Evolutionary conservation across 441 rosid species (phyloP).

Genomic region (Biscutella laevigata): DNA sequence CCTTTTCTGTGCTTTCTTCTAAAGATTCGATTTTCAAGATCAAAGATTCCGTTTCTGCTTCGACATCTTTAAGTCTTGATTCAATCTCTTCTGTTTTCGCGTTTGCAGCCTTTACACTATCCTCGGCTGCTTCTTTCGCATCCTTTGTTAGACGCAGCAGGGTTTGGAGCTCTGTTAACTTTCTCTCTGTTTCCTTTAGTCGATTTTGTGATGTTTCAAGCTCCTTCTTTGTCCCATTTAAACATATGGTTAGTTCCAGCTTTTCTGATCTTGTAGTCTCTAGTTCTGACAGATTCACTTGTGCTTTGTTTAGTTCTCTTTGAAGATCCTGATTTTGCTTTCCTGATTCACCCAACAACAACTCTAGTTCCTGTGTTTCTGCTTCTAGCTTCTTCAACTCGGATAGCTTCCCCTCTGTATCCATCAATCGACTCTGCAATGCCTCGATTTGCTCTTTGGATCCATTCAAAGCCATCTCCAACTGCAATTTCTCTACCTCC

Average conservation of each 20-base stretch:
- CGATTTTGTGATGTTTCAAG: conserved; percentile 33
- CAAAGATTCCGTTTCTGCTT: conserved; percentile 48
- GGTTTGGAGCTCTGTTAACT: conserved; percentile 36
- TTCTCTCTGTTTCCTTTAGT: conserved; percentile 36
- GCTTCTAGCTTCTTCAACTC: conserved; percentile 32
- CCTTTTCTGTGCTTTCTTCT: conserved; percentile 39
- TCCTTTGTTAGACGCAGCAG: conserved; percentile 41
- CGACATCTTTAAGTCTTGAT: conserved; percentile 40
- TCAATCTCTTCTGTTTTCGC: conserved; percentile 42
- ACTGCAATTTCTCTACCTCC: conserved; percentile 48
- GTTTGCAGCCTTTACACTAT: conserved; percentile 37
- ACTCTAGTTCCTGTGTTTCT: conserved; percentile 32
- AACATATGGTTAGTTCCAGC: conserved; percentile 31
- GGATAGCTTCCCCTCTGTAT: conserved; percentile 32
- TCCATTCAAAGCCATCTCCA: conserved; percentile 39
- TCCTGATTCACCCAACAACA: conserved; percentile 21
- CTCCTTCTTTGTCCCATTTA: conserved; percentile 36
- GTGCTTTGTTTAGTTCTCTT: conserved; percentile 23
- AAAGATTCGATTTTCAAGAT: conserved; percentile 36
- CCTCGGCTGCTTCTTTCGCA: conserved; percentile 46
- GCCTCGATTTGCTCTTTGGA: conserved; percentile 35
- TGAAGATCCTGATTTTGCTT: conserved; percentile 25
- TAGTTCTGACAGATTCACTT: conserved; percentile 25
- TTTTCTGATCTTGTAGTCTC: conserved; percentile 42
- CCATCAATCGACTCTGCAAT: conserved; percentile 32